These are phyloP conservation scores for Durusdinium trenchii DNA, from an alignment of 73 alveolate genomes.

Conservation along the genomic window DNA sequence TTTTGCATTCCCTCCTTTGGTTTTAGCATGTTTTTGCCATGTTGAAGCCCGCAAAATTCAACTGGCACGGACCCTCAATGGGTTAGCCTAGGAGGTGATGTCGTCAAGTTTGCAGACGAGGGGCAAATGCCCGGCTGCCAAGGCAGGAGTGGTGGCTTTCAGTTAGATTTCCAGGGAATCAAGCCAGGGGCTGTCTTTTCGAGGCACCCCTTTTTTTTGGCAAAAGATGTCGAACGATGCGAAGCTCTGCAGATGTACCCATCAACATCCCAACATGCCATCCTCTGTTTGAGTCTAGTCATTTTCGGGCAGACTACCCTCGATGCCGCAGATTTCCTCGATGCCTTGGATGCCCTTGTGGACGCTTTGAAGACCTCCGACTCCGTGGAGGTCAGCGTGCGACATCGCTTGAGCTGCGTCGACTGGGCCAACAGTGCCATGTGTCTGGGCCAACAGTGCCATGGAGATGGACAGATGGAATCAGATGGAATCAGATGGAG, in stretches of 20 bases:
- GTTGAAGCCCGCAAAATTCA: too few relatives aligned
- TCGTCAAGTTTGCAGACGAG: conserved; percentile 77
- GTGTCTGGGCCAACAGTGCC: background rate
- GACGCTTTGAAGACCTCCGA: conserved; percentile 48
- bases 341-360: conserved; percentile 64
- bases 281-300: too few relatives aligned
- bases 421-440: conserved; percentile 92
- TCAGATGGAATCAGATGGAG: background rate
- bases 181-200: too few relatives aligned
- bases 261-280: background rate
- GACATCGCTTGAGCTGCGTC: conserved; percentile 10
- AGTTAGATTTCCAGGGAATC: too few relatives aligned
- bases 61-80: background rate
- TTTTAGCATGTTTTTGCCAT: too few relatives aligned
- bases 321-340: background rate
- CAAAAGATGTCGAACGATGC: background rate
- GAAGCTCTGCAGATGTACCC: background rate
- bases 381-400: background rate
- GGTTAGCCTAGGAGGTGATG: conserved; percentile 54
- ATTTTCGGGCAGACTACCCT: background rate
- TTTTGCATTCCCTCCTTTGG: too few relatives aligned
- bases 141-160: conserved; percentile 12
- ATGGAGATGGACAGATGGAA: background rate
- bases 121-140: conserved; percentile 83
- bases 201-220: background rate